A percentile compares a stretch with the other conserved stretches of the same genome.
These are phyloP conservation scores for Cornus kousa DNA, from an alignment of 148 eudicot genomes.

Conservation along the genomic window DNA sequence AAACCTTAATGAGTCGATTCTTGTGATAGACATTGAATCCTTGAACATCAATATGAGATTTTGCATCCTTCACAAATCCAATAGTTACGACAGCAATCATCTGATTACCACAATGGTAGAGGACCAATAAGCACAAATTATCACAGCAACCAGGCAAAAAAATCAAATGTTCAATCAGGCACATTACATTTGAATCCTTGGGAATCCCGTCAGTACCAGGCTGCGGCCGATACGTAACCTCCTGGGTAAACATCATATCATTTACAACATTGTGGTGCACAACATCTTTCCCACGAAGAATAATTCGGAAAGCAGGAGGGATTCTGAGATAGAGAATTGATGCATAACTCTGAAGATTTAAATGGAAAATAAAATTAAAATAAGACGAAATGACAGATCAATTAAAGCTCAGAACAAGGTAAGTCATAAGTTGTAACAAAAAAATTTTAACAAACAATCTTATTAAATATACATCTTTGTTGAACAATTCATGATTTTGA, in stretches of 20 bases:
- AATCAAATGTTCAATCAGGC: conserved; percentile 4
- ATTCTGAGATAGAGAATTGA: conserved; percentile 87
- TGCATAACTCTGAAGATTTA: conserved; percentile 70
- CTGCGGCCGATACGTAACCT: conserved; percentile 75
- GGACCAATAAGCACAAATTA: neutral
- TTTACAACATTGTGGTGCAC: conserved; percentile 79
- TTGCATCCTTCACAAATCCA: conserved; percentile 96
- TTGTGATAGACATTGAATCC: conserved; percentile 98
- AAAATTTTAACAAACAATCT: too few species aligned
- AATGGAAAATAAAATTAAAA: conserved; percentile 20
- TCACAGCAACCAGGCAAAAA: conserved; percentile 2
- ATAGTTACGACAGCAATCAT: conserved; percentile 77
- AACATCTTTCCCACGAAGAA: conserved; percentile 82
- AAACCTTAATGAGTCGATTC: conserved; percentile 91
- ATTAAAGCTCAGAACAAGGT: neutral
- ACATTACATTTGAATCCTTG: conserved; percentile 62
- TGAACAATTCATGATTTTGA: neutral
- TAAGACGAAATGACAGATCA: neutral
- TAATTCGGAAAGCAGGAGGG: conserved; percentile 68
- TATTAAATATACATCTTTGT: neutral
- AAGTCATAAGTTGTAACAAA: too few species aligned
- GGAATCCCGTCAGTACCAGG: conserved; percentile 49
- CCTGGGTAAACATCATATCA: conserved; percentile 80
- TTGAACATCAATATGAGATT: conserved; percentile 84
- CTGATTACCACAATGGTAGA: conserved; percentile 34